Conservation (phyloP, 1,139 yeast genomes). For the Pichia sp. region DNA sequence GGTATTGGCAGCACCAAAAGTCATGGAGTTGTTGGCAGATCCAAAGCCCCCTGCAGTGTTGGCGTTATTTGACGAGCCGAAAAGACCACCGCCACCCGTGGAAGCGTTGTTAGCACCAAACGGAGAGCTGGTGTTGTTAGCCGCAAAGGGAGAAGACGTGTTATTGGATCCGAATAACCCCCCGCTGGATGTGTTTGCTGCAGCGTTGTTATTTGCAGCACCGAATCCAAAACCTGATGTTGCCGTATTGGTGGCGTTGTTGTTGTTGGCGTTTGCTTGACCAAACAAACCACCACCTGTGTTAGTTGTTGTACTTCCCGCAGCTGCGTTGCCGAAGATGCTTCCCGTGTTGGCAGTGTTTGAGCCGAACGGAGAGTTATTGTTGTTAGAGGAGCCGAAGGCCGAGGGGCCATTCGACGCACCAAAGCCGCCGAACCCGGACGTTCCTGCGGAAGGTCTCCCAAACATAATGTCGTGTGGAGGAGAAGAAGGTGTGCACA, state of each 20-base stretch:
- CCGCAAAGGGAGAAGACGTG: conserved; percentile 23
- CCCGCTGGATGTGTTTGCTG: conserved; percentile 6
- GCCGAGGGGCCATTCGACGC: conserved; percentile 15
- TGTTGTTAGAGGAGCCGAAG: conserved; percentile 19
- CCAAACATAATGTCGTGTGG: conserved; percentile 43
- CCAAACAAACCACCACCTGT: conserved; percentile 18
- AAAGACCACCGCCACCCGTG: conserved; percentile 8
- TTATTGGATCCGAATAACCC: conserved; percentile 22
- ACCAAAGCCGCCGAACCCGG: conserved; percentile 65
- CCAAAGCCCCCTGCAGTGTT: conserved; percentile 30
- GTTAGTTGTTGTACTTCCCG: conserved; percentile 5
- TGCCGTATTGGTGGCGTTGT: background rate
- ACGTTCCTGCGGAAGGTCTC: conserved; percentile 38
- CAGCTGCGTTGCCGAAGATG: conserved; percentile 15
- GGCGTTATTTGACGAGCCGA: conserved; percentile 16
- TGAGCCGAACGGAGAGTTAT: conserved; percentile 9
- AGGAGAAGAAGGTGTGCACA: background rate
- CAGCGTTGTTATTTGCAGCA: conserved; percentile 13
- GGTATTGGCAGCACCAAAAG: conserved; percentile 17
- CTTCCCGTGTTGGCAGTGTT: conserved; percentile 20
- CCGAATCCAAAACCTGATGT: conserved; percentile 33
- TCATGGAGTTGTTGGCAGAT: conserved; percentile 9
- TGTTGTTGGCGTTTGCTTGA: background rate
- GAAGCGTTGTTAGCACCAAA: conserved; percentile 28
- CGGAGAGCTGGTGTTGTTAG: conserved; percentile 18